Evolutionary conservation across 192 early-diverging fungal genomes (phyloP).

Genomic region (Jimgerdemannia lactiflua): DNA sequence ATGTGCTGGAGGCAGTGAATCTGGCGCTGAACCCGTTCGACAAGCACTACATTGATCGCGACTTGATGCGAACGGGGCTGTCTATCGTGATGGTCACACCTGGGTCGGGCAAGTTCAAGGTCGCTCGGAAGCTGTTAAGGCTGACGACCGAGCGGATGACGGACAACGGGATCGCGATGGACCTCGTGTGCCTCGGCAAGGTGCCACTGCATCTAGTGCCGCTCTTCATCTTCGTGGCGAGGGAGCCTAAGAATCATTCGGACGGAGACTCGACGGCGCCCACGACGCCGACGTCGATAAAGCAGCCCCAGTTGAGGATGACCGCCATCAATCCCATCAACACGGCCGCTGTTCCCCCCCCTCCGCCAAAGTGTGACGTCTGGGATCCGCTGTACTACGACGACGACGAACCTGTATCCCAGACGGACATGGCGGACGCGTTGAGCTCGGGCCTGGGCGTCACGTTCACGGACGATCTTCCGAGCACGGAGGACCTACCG

Average conservation of each 20-base stretch:
- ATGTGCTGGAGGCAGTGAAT: conserved; percentile 95
- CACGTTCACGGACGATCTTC: background rate
- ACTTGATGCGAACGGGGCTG: conserved; percentile 86
- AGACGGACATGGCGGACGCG: conserved; percentile 19
- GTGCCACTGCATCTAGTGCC: conserved; percentile 88
- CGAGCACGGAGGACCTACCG: background rate
- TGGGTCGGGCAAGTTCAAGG: conserved; percentile 86
- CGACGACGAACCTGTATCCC: conserved; percentile 20
- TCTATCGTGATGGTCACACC: conserved; percentile 89
- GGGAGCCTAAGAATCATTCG: background rate
- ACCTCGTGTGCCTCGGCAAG: conserved; percentile 88
- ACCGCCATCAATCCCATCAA: conserved; percentile 16
- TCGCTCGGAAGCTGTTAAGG: conserved; percentile 79
- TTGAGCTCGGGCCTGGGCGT: background rate
- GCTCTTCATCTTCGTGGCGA: conserved; percentile 70
- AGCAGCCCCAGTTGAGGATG: conserved; percentile 20
- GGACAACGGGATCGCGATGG: conserved; percentile 85
- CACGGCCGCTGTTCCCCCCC: conserved; percentile 16
- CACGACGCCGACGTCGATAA: conserved; percentile 11
- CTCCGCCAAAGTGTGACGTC: conserved; percentile 2
- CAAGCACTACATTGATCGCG: conserved; percentile 93
- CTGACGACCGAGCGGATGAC: conserved; percentile 95
- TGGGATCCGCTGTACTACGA: conserved; percentile 55
- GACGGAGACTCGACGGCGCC: conserved; percentile 13
- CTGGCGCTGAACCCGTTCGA: conserved; percentile 94